Evolutionary conservation across 352 stramenopile species (phyloP).

Genomic region (Saprolegnia parasitica): DNA sequence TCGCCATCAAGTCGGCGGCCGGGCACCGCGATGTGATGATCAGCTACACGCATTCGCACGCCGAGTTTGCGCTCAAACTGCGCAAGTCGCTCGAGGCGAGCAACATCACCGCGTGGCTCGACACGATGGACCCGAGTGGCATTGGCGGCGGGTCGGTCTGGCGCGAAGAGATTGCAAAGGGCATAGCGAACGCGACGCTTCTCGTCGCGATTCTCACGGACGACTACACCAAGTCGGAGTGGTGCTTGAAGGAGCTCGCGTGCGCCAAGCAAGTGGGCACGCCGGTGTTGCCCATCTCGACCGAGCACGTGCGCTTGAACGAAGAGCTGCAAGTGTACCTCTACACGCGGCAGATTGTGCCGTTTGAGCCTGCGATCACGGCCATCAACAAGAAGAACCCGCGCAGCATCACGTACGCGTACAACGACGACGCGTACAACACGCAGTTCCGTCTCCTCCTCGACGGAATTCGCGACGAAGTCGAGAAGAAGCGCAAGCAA

Average conservation of each 20-base stretch:
- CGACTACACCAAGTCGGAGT: constrained; percentile 54
- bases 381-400: constrained; percentile 35
- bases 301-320: constrained; percentile 58
- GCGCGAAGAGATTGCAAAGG: constrained; percentile 61
- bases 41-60: constrained; percentile 80
- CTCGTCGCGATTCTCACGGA: constrained; percentile 57
- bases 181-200: constrained; percentile 53
- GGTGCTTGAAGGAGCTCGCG: constrained; percentile 60
- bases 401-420: constrained; percentile 45
- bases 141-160: constrained; percentile 58
- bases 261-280: constrained; percentile 71
- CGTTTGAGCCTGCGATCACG: constrained; percentile 66
- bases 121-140: constrained; percentile 60
- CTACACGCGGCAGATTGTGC: constrained; percentile 77
- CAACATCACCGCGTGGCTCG: constrained; percentile 63
- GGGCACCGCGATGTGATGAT: constrained; percentile 85
- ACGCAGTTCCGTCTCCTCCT: constrained; percentile 62
- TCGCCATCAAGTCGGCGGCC: constrained; percentile 71
- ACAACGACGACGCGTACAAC: constrained; percentile 67
- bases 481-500: constrained; percentile 50
- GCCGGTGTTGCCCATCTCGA: constrained; percentile 73
- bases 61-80: constrained; percentile 61
- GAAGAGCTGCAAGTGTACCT: constrained; percentile 83
- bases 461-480: constrained; percentile 73
- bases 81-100: constrained; percentile 50